Evolutionary conservation across 2,329 filamentous ascomycete species (phyloP), one percentile per base, ranked within the genome.

Genomic region (Cytospora mali): DNA sequence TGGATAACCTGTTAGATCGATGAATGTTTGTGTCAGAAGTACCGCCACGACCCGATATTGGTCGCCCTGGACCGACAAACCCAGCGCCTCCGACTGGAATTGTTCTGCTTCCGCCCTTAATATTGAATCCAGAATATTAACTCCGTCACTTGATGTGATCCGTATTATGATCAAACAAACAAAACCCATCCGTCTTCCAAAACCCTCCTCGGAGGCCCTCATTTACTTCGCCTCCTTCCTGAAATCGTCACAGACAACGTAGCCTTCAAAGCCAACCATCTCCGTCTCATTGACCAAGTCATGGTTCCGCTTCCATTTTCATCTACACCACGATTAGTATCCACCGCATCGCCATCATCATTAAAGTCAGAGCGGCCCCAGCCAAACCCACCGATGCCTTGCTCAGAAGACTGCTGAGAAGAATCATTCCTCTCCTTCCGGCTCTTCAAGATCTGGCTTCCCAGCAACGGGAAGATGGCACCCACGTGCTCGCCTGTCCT

Each of bases 401-500:
- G 53, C 7, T 42, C 46, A 11, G 46, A 21, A 23, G 46, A 51
- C 28, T 42, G 50, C 49, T 35, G 58, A n/a, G 46, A 52, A 18
- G 23, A 42, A 18, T 25, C 51, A 18, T 57, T 28, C 59, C 59
- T 55, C 59, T 62, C 59, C 49, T 21, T 51, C 58, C 70, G 67
- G n/a, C 71, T 62, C 60, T 66, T 66, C n/a, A 79, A 67, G 16
- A 77, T 68, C 61, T 77, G 74, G 13, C 66, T 68, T 2, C 71
- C 75, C 2, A 78, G 57, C 23, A 67, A 64, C 0, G 71, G 68
- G 62, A 79, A 78, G 2, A 77, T 35, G 27, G 64, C 61, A 16
- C 69, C 68, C n/a, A 78, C 69, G 29, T 74, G 73, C 42, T 74
- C 72, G n/a, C 75, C 76, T 21, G 72, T 73, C 57, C 64, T 68